Percentiles rank a stretch among this genome's conserved stretches.
These are phyloP conservation scores for Whalleya microplaca DNA, from an alignment of 2,329 filamentous ascomycete genomes.

Conservation along the genomic window DNA sequence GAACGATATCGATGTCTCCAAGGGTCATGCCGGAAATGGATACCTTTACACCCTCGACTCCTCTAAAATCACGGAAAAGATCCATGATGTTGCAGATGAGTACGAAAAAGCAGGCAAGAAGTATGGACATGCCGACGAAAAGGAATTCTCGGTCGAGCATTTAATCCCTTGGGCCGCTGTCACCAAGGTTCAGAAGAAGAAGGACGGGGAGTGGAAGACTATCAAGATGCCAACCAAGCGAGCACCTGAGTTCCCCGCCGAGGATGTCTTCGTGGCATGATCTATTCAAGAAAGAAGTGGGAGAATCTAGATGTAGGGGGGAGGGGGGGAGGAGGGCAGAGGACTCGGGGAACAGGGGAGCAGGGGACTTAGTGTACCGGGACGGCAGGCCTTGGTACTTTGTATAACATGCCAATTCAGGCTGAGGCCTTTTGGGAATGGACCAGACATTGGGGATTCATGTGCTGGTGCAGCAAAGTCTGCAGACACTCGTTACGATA, in stretches of 20 bases:
- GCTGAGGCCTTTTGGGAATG: not conserved
- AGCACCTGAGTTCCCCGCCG: not conserved
- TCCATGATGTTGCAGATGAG: not conserved
- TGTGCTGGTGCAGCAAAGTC: not conserved
- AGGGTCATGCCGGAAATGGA: not conserved
- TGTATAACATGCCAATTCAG: not conserved
- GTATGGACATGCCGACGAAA: not conserved
- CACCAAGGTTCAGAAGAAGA: not conserved
- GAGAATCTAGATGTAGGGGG: not conserved
- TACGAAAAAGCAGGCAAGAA: not conserved
- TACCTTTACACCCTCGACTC: not conserved
- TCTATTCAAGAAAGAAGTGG: not conserved
- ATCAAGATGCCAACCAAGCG: not conserved
- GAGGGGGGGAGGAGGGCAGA: no score
- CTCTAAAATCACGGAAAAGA: not conserved
- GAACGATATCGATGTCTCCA: not conserved
- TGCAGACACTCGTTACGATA: not conserved
- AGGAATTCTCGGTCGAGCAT: not conserved
- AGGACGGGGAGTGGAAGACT: not conserved
- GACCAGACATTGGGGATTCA: not conserved
- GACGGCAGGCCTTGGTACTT: not conserved
- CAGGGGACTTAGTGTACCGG: not conserved
- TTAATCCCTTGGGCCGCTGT: not conserved
- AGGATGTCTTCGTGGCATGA: not conserved
- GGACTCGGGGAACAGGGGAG: not conserved